Conservation (phyloP, 2,329 filamentous ascomycete species). For the Fusarium nelsonii region DNA sequence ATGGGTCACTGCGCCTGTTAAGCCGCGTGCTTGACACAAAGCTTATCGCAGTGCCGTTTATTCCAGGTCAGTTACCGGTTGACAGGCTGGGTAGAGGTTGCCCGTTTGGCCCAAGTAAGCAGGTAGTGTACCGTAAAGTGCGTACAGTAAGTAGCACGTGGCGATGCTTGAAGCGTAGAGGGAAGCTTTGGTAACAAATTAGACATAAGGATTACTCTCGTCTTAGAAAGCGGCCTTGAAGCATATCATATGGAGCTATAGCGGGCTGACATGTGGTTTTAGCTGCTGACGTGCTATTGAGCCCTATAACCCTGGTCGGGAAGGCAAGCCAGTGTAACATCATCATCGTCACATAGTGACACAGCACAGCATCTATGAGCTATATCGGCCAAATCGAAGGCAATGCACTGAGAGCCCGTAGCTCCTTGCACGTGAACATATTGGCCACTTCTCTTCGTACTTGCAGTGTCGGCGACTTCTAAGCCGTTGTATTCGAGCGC, state of each 20-base stretch:
- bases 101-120: not conserved
- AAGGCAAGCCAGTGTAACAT: constrained; percentile 14
- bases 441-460: not conserved
- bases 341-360: constrained; percentile 29
- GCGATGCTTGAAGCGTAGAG: constrained; percentile 1
- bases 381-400: not conserved
- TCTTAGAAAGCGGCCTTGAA: constrained; percentile 1
- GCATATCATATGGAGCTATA: constrained; percentile 15
- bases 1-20: constrained; percentile 10
- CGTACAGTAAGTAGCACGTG: not conserved
- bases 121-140: not conserved
- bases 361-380: constrained; percentile 13
- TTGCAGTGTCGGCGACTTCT: not conserved
- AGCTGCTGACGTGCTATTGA: constrained; percentile 31
- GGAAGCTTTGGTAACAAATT: not conserved
- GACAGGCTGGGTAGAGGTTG: not conserved
- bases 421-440: not conserved
- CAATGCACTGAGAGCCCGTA: not conserved
- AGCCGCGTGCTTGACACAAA: constrained; percentile 25
- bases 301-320: constrained; percentile 17
- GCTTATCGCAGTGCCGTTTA: constrained; percentile 22
- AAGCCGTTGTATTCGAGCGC: no score
- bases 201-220: not conserved
- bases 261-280: constrained; percentile 23
- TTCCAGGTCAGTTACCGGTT: constrained; percentile 6